Conservation (phyloP, 768 basidiomycete species). For the Tricholoma bakamatsutake region DNA sequence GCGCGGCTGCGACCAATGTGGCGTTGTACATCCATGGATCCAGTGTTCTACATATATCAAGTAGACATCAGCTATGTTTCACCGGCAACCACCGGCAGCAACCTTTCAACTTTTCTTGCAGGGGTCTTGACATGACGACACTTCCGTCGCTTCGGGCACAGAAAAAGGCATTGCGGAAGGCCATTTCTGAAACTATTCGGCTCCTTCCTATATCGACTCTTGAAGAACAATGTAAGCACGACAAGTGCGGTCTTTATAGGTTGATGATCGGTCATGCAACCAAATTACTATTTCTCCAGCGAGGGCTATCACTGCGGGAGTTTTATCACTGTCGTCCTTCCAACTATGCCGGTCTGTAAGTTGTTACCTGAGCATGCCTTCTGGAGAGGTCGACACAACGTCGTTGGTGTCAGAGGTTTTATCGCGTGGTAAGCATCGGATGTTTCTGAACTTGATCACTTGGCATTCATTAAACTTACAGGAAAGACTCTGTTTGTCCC, state of each 20-base stretch:
- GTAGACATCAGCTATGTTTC: too few species aligned
- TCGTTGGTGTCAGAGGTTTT: constrained; percentile 47
- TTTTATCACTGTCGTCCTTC: constrained; percentile 50
- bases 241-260: neutral
- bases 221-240: constrained; percentile 55
- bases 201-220: constrained; percentile 38
- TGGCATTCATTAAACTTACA: constrained; percentile 17
- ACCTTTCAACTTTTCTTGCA: too few species aligned
- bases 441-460: neutral
- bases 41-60: too few species aligned
- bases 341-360: constrained; percentile 44
- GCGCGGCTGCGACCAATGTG: constrained; percentile 46
- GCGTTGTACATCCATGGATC: neutral
- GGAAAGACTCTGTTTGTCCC: constrained; percentile 70
- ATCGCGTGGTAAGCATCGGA: constrained; percentile 37
- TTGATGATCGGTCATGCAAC: neutral
- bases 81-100: too few species aligned
- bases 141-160: constrained; percentile 31
- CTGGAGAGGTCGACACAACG: constrained; percentile 60
- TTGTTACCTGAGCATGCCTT: constrained; percentile 80
- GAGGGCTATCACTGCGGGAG: constrained; percentile 36
- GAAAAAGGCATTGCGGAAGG: constrained; percentile 52
- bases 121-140: too few species aligned
- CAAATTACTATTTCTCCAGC: constrained; percentile 27
- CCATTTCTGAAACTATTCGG: constrained; percentile 39